Percentiles rank a stretch among this genome's conserved stretches.
Conservation (phyloP, 768 basidiomycete species). For the Clavaria fumosa region DNA sequence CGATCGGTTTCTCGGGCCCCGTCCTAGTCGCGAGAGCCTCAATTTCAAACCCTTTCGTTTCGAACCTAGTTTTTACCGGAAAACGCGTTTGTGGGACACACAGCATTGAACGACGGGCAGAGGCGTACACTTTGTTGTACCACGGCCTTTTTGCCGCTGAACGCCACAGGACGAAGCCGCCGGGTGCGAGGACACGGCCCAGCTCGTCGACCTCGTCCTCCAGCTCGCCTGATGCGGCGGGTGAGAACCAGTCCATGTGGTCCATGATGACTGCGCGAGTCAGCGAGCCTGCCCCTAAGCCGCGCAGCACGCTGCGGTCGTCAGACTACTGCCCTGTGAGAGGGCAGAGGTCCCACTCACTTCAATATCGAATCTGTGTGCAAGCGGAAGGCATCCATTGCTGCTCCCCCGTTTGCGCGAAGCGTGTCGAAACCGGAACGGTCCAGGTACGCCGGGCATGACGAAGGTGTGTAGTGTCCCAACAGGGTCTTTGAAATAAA, state of each 20-base stretch:
- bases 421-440: conserved; percentile 42
- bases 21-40: conserved; percentile 35
- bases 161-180: conserved; percentile 53
- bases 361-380: conserved; percentile 62
- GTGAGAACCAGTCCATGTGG: conserved; percentile 47
- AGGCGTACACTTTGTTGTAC: conserved; percentile 36
- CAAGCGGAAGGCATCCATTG: conserved; percentile 41
- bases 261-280: conserved; percentile 62
- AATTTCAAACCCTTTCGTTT: conserved; percentile 37
- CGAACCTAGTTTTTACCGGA: conserved; percentile 26
- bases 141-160: conserved; percentile 49
- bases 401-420: conserved; percentile 28
- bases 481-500: conserved; percentile 21
- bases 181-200: conserved; percentile 36
- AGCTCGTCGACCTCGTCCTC: conserved; percentile 43
- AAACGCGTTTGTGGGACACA: neutral
- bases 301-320: conserved; percentile 18
- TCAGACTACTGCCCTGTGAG: neutral
- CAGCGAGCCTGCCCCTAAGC: conserved; percentile 25
- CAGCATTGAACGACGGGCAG: no score
- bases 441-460: conserved; percentile 51
- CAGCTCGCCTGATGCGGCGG: conserved; percentile 29
- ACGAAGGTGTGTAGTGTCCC: conserved; percentile 41
- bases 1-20: conserved; percentile 34
- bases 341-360: conserved; percentile 20